Conservation (phyloP, 169 alveolate genomes). For the Plasmodium chabaudi region DNA sequence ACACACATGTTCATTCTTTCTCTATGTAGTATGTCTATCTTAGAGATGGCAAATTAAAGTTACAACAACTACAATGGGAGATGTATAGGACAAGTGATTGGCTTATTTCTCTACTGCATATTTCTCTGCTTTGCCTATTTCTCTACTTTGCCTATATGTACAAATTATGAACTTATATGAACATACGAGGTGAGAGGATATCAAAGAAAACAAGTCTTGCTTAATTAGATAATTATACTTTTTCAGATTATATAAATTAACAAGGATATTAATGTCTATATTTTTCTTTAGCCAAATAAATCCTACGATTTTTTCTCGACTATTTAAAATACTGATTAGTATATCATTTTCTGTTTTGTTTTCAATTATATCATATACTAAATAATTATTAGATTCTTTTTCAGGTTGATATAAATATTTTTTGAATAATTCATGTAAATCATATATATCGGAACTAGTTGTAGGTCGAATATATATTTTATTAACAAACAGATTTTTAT, state of each 20-base stretch:
- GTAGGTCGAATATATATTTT: conserved; percentile 30
- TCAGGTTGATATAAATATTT: conserved; percentile 6
- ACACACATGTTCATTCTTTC: too few species aligned
- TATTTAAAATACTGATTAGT: conserved; percentile 29
- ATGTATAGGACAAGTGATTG: too few species aligned
- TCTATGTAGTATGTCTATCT: too few species aligned
- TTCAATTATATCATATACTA: conserved; percentile 52
- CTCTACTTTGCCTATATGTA: background rate
- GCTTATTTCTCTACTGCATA: too few species aligned
- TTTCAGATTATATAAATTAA: conserved; percentile 46
- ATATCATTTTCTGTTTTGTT: conserved; percentile 49
- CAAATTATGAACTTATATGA: background rate
- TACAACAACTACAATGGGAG: too few species aligned
- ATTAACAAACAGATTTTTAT: conserved; percentile 28
- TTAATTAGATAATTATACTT: conserved; percentile 30
- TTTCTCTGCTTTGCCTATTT: background rate
- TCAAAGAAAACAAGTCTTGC: conserved; percentile 4
- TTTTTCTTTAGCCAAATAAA: conserved; percentile 47
- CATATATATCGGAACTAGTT: conserved; percentile 46
- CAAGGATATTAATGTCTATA: conserved; percentile 48
- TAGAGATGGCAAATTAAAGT: too few species aligned
- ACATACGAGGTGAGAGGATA: conserved; percentile 9
- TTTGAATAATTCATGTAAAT: conserved; percentile 53
- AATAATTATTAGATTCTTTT: conserved; percentile 17
- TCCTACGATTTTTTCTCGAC: conserved; percentile 52